Base-by-base conservation (phyloP, 768 basidiomycete species). In the Trametes maxima region DNA sequence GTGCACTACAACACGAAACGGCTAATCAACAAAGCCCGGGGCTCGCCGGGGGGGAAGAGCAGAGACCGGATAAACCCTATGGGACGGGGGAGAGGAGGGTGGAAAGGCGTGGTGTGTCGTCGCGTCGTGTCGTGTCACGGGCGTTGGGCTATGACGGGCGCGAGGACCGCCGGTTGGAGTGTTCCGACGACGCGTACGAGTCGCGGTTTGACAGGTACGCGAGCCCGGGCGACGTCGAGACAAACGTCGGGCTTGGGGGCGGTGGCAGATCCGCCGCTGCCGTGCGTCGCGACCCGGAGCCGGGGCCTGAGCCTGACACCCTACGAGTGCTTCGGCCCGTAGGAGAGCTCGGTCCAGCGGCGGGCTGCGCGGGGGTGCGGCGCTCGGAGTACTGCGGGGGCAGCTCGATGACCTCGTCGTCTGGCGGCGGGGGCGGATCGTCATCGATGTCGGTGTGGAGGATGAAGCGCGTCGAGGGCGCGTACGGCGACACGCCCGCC, bases 361-460 rank as follows among this genome's bases (percentile, higher is more conserved):
- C 24, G 11, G 55, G 39, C 12, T 19, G 56, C 19, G 54, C 40
- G 2, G 69, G 70, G 14, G 67, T 73, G 19, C 79, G 80, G 37
- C 81, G 76, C 62, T 84, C 86, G 24, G 79, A 79, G 68, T 92
- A 92, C 69, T 85, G 85, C 16, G 89, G 89, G 25, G 90, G 90
- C n/a, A 90, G 79, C 73, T 92, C 90, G 6, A 90, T 79, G 21
- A 89, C 74, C 6, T 79, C 88, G 17, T 81, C 73, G 16, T 57
- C 56, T n/a, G 56, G 24, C 73, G 76, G 79, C 54, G 77, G 76
- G 7, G 82, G 76, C 11, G 75, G 40, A 13, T 68, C 73, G 66
- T 90, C 89, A 54, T 88, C 88, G 8, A 80, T 81, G 69, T 90
- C 90, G 3, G 84, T 86, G 64, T 91, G 89, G 6, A 90, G 64